Conservation (phyloP, 2,329 filamentous ascomycete genomes). For the Cadophora gregata region DNA sequence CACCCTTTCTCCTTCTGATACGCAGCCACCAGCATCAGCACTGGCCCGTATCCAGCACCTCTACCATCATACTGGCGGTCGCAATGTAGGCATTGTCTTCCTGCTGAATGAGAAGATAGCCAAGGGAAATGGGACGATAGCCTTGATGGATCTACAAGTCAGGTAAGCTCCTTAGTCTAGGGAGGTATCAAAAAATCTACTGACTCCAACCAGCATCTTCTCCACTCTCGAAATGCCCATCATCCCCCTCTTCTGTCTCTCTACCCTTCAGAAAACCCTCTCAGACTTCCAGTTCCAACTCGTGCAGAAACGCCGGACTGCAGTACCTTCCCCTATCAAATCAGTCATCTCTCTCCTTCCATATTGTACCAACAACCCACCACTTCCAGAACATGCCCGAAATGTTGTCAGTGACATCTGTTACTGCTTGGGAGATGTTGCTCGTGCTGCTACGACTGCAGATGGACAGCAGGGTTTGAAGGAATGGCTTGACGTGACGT, state of each 20-base stretch:
- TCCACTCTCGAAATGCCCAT: constrained; percentile 41
- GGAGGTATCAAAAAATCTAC: no score
- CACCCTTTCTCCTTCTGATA: constrained; percentile 40
- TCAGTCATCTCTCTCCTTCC: constrained; percentile 38
- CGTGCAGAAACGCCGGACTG: constrained; percentile 17
- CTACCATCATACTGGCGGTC: constrained; percentile 42
- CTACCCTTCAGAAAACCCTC: constrained; percentile 36
- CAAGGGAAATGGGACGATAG: constrained; percentile 33
- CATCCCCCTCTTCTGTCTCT: constrained; percentile 37
- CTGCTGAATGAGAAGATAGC: constrained; percentile 38
- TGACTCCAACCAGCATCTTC: constrained; percentile 37
- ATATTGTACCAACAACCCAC: constrained; percentile 38
- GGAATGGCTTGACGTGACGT: constrained; percentile 34
- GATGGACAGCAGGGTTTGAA: constrained; percentile 37
- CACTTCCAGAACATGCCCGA: constrained; percentile 42
- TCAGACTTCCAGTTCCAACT: constrained; percentile 40
- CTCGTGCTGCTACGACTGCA: constrained; percentile 35
- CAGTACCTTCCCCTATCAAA: constrained; percentile 17
- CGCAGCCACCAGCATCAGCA: constrained; percentile 23
- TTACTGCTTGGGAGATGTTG: constrained; percentile 38
- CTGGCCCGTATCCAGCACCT: constrained; percentile 43
- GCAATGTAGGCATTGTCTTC: constrained; percentile 43
- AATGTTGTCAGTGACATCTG: constrained; percentile 44
- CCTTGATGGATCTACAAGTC: constrained; percentile 42
- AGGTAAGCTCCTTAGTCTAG: no score